Evolutionary conservation across 495 filamentous ascomycete genomes (phyloP).

Genomic region (Cercophora samala): DNA sequence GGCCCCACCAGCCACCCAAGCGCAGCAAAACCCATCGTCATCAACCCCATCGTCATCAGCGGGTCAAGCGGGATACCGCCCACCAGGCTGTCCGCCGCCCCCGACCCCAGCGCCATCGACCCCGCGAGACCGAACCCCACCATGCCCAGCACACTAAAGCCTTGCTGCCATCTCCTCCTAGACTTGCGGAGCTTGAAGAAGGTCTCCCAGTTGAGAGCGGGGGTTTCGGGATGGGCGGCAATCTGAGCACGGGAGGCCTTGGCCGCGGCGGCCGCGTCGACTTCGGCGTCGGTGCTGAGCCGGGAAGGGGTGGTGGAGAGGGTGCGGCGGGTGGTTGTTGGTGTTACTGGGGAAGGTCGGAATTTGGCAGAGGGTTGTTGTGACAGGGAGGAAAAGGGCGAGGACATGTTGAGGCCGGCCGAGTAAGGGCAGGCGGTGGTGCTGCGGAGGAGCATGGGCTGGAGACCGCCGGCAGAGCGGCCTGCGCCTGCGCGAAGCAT

Average conservation of each 20-base stretch:
- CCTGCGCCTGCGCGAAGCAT: constrained; percentile 34
- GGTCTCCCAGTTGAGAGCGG: constrained; percentile 76
- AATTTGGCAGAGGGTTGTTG: constrained; percentile 14
- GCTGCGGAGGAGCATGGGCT: constrained; percentile 31
- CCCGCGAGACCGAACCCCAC: constrained; percentile 56
- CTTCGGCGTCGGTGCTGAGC: constrained; percentile 25
- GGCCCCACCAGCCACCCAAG: constrained; percentile 86
- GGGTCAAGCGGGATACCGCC: constrained; percentile 76
- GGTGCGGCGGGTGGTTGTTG: constrained; percentile 11
- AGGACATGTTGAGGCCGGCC: constrained; percentile 16
- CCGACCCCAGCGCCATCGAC: constrained; percentile 58
- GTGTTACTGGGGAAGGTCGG: constrained; percentile 7
- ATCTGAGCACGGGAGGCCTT: constrained; percentile 23
- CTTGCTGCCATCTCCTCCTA: constrained; percentile 77
- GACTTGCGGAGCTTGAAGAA: constrained; percentile 88
- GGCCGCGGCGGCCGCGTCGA: constrained; percentile 25
- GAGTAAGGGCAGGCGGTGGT: constrained; percentile 29
- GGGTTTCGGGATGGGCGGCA: constrained; percentile 27
- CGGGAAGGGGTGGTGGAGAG: constrained; percentile 16
- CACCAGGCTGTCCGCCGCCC: constrained; percentile 65
- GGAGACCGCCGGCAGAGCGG: constrained; percentile 28
- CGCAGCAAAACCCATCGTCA: constrained; percentile 66
- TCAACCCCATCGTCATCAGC: constrained; percentile 74
- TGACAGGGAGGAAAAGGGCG: constrained; percentile 21
- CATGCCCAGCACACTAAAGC: constrained; percentile 64